Percentiles rank a stretch among this genome's conserved stretches.
These are phyloP conservation scores for Aspergillus puulaauensis DNA, from an alignment of 2,329 filamentous ascomycete species.

Conservation along the genomic window DNA sequence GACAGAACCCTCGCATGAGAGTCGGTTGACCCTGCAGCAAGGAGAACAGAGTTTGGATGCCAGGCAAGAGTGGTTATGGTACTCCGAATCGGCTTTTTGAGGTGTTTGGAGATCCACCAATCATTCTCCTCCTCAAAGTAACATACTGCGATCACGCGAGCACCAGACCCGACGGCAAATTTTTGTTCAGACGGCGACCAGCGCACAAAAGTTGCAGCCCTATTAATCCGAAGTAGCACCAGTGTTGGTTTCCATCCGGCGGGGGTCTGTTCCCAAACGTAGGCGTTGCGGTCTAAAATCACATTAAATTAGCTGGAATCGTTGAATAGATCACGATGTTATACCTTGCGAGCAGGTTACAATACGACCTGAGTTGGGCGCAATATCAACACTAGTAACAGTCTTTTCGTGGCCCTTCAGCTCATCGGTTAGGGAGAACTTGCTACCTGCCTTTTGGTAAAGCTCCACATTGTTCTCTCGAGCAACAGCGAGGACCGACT, in stretches of 20 bases:
- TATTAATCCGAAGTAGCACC: conserved; percentile 93
- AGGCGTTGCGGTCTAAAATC: conserved; percentile 81
- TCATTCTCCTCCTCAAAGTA: conserved; percentile 99
- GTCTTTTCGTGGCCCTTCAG: conserved; percentile 96
- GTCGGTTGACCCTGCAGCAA: conserved; percentile 95
- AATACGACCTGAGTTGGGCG: conserved; percentile 84
- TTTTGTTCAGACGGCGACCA: conserved; percentile 97
- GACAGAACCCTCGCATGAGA: conserved; percentile 94
- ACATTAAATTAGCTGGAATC: conserved; percentile 2
- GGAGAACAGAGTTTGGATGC: conserved; percentile 95
- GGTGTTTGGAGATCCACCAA: conserved; percentile 99
- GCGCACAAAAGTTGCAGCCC: conserved; percentile 92
- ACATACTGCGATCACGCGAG: conserved; percentile 92
- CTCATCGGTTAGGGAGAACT: conserved; percentile 85
- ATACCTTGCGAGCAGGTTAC: conserved; percentile 95
- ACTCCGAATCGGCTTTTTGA: conserved; percentile 98
- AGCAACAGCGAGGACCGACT: conserved; percentile 82
- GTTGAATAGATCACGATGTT: conserved; percentile 13
- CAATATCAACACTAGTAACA: conserved; percentile 94
- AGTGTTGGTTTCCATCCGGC: conserved; percentile 95
- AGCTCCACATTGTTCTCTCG: conserved; percentile 89
- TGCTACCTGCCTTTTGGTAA: conserved; percentile 70
- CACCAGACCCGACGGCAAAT: conserved; percentile 95
- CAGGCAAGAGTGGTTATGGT: conserved; percentile 93
- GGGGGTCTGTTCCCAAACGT: conserved; percentile 95